Conservation (phyloP, 2,329 filamentous ascomycete genomes). For the Fusarium globosum region DNA sequence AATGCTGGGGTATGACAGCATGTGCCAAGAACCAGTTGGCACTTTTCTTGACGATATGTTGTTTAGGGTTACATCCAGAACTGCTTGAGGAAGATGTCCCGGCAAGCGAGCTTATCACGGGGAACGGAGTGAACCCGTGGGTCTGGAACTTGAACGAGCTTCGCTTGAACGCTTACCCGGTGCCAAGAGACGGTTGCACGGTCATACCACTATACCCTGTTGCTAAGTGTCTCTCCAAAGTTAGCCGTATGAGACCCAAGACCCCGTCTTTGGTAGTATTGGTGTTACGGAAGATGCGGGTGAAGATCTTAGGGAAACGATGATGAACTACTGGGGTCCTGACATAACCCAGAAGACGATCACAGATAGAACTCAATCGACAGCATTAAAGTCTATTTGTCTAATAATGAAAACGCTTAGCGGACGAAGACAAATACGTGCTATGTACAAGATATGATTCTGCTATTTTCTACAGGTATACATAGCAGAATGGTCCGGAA, state of each 20-base stretch:
- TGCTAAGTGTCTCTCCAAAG: background rate
- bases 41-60: background rate
- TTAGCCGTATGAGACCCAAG: background rate
- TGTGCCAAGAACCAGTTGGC: background rate
- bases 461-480: slow-evolving; percentile 44
- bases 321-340: background rate
- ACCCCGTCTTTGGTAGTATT: background rate
- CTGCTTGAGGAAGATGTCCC: background rate
- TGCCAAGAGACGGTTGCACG: background rate
- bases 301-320: background rate
- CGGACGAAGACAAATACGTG: background rate
- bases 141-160: background rate
- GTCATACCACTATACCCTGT: background rate
- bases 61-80: background rate
- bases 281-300: background rate
- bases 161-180: background rate
- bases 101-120: background rate
- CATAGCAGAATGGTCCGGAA: slow-evolving; percentile 49
- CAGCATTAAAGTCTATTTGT: background rate
- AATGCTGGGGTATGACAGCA: background rate
- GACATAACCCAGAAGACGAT: background rate
- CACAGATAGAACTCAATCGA: background rate
- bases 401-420: background rate
- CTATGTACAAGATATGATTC: background rate
- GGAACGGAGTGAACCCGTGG: background rate